phyloP scores from a whole-genome alignment of 2,329 filamentous ascomycete species.

The Hypoxylon rubiginosum region DNA sequence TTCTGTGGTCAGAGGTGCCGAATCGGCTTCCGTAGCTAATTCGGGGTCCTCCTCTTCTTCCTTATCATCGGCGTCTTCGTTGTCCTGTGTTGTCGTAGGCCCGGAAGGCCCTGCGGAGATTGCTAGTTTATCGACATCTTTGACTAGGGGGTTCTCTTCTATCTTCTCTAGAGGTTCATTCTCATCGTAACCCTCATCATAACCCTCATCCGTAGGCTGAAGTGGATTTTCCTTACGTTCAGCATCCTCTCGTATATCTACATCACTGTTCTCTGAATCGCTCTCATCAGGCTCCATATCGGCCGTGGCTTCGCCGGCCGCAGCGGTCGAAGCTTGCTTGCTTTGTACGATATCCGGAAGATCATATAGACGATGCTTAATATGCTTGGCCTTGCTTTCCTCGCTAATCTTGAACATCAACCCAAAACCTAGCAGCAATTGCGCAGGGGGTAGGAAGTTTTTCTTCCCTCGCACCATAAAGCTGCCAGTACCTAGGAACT shows the following conservation, averaged over 20 bases:
- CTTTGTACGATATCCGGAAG: conserved; percentile 29
- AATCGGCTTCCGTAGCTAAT: conserved; percentile 36
- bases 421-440: conserved; percentile 87
- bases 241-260: conserved; percentile 49
- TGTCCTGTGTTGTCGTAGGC: conserved; percentile 45
- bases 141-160: conserved; percentile 22
- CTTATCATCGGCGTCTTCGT: conserved; percentile 41
- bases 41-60: conserved; percentile 55
- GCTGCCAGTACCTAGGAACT: conserved; percentile 81
- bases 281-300: conserved; percentile 49
- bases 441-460: conserved; percentile 89
- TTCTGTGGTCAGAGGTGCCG: conserved; percentile 46
- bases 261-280: conserved; percentile 52
- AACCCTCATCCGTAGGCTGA: conserved; percentile 48
- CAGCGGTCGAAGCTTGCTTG: conserved; percentile 24
- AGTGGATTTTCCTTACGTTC: conserved; percentile 54
- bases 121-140: conserved; percentile 41
- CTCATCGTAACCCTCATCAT: conserved; percentile 49
- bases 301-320: conserved; percentile 4
- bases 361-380: conserved; percentile 73
- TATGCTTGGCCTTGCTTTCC: conserved; percentile 84
- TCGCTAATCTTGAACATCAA: conserved; percentile 91
- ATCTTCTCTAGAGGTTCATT: conserved; percentile 45
- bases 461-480: conserved; percentile 90
- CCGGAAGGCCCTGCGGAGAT: conserved; percentile 30